Base-by-base conservation (phyloP, 345 rosid genomes). In the Arabidopsis suecica region DNA sequence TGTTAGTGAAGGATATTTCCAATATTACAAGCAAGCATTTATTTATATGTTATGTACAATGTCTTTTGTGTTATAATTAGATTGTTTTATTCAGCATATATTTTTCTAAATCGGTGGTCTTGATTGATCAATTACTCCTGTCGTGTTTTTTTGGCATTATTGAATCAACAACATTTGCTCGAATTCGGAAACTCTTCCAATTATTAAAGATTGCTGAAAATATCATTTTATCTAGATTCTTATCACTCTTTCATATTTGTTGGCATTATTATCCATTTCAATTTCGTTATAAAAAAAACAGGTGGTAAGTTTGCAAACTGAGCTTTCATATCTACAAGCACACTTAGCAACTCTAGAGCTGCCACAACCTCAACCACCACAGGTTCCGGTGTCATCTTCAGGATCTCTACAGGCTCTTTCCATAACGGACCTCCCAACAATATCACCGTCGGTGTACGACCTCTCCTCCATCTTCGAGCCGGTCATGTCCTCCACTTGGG, bases 231-330 rank as follows among this genome's bases (percentile, higher is more conserved):
- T 76, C 36, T 45, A 53, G 69, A 61, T 69, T 61, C 5, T 44
- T 45, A 76, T 62, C 62, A 54, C 41, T 69, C 58, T 53, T 41
- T 23, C 7, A 4, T 11, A 33, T 5, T 13, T 13, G 13, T 65
- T 77, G 71, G 59, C 66, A 45, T 45, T 71, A 56, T 69, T 50
- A 30, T 61, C 49, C 49, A 34, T 18, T 33, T 76, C 11, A 7
- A 61, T 32, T 62, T 41, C 3, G 42, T 38, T 0, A 7, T 11
- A 28, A 47, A 54, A 22, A 36, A 58, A 37, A 9, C 68, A 94
- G 98, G 92, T 90, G 69, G 83, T 87, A 82, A 88, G 68, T 77
- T 80, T 94, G 55, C 97, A 91, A 82, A 84, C 95, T 1, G 97
- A 94, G 82, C 83, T 94, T 4, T 82, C 97, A 23, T 86, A 80